Evolutionary conservation across 1,139 yeast species (phyloP), one percentile per base, ranked within the genome.

Genomic region (Kurtzmaniella quercitrusa): DNA sequence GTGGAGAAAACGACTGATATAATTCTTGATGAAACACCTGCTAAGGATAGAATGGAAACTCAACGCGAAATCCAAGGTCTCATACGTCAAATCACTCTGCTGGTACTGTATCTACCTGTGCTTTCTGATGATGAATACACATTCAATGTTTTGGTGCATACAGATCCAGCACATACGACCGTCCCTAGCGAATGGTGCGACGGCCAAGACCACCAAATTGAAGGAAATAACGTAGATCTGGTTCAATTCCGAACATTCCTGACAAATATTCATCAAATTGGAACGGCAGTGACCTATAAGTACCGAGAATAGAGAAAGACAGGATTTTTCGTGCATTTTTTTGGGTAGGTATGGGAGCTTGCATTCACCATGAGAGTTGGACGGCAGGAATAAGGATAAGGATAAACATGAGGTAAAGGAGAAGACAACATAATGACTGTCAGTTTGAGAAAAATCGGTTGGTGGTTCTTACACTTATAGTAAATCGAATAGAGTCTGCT

Each of bases 101-200:
- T 94, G 42, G 88, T 87, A 1, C 81, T 96, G 0, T 88, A 88
- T 57, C 69, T 91, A 42, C 98, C 98, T 0, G 76, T 85, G 22
- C 65, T 91, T 36, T 70, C 72, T 43, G 79, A 82, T 12, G 83
- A 78, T 32, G 79, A 78, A 20, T 82, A 85, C 54, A 87, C 96
- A 0, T 89, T 91, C 61, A 89, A 87, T 55, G 95, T 91, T 1
- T 68, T 89, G 47, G 96, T 89, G 0, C 85, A 87, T 57, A 87
- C 96, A 0, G 88, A 84, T 50, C 83, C 84, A 2, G 78, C 78
- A 47, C 76, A 75, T 33, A 55, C 56, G 21, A 59, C 59, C 39
- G 84, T 85, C 3, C 96, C 96, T 0, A 66, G 72, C 20, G 95
- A 88, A 57, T 91, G 97, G 98, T 80, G 81, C 15, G 96, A 89